A percentile compares a stretch with the other conserved stretches of the same genome.
phyloP scores from a whole-genome alignment of 306 rosid genomes.

The Cajanus cajan region DNA sequence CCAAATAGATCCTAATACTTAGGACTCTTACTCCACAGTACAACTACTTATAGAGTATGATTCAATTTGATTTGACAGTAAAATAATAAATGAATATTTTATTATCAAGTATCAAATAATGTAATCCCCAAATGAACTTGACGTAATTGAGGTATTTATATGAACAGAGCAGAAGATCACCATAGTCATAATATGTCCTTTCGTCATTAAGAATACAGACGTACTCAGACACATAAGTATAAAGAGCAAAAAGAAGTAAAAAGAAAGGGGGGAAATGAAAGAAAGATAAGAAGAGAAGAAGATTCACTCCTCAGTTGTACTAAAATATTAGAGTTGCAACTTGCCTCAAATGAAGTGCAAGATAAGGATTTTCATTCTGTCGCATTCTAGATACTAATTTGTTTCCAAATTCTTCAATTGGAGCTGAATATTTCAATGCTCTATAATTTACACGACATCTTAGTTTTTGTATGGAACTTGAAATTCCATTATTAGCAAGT shows the following conservation, averaged over 20 bases:
- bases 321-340: background rate
- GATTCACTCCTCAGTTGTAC: background rate
- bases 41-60: background rate
- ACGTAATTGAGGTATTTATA: background rate
- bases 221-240: background rate
- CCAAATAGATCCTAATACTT: background rate
- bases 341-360: slow-evolving; percentile 12
- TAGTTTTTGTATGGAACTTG: background rate
- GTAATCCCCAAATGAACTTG: background rate
- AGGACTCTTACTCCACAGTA: background rate
- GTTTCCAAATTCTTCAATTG: slow-evolving; percentile 4
- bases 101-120: background rate
- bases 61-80: background rate
- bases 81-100: background rate
- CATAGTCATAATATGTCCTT: background rate
- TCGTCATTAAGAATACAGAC: background rate
- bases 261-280: too few relatives aligned
- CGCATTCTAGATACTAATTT: background rate
- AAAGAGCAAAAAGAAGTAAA: background rate
- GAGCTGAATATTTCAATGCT: slow-evolving; percentile 9
- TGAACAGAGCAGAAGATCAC: background rate
- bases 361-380: background rate
- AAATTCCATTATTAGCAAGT: slow-evolving; percentile 10
- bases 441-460: slow-evolving; percentile 18
- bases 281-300: background rate